Conservation (phyloP, 257 asterid species). For the Petrea volubilis region DNA sequence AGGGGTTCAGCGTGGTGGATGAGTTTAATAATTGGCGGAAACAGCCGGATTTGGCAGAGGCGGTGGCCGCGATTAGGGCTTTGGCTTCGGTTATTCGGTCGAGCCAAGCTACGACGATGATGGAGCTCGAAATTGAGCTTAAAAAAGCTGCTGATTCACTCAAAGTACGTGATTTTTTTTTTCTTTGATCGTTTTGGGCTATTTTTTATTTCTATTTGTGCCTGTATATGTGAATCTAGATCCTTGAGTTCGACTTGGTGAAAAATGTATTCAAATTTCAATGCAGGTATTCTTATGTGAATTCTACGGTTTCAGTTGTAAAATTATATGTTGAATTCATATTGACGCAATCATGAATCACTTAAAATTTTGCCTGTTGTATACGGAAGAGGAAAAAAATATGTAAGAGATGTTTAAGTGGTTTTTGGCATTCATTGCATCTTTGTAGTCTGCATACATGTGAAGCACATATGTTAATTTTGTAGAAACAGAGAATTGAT, state of each 20-base stretch:
- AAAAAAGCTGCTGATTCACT: slow-evolving; percentile 82
- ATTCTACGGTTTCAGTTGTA: neutral
- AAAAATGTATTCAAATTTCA: neutral
- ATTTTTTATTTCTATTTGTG: neutral
- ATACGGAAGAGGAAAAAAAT: neutral
- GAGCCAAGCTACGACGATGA: slow-evolving; percentile 84
- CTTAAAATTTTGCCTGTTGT: neutral
- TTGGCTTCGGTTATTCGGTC: slow-evolving; percentile 86
- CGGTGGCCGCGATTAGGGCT: slow-evolving; percentile 96
- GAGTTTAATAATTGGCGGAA: slow-evolving; percentile 86
- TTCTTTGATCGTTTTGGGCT: neutral
- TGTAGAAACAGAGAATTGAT: neutral
- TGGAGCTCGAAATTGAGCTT: slow-evolving; percentile 94
- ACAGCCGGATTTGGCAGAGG: slow-evolving; percentile 94
- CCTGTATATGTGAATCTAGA: neutral
- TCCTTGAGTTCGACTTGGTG: neutral
- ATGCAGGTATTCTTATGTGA: neutral
- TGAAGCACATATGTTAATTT: neutral
- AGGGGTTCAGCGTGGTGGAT: slow-evolving; percentile 63
- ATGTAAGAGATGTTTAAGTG: neutral
- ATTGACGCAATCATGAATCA: slow-evolving; percentile 2
- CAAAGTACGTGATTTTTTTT: slow-evolving; percentile 43
- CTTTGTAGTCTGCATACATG: neutral
- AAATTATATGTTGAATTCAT: neutral
- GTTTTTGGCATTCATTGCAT: neutral